Evolutionary conservation across 148 eudicot genomes (phyloP).

Genomic region (Oxyria digyna): DNA sequence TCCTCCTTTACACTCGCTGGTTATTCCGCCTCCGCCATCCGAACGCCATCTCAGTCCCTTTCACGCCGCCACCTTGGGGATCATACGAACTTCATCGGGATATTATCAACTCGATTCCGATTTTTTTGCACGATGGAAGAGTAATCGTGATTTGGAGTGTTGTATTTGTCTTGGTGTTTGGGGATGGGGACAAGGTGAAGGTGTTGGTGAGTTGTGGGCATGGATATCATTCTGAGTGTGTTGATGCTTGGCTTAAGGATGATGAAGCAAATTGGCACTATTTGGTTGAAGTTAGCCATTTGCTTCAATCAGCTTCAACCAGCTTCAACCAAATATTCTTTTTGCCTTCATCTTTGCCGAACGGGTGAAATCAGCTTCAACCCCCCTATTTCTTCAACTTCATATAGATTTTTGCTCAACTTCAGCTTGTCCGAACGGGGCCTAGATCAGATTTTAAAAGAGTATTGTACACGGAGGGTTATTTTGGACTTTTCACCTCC

Average conservation of each 20-base stretch:
- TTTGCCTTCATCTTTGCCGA: too few species aligned
- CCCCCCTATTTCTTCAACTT: too few species aligned
- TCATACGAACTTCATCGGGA: slow-evolving; percentile 28
- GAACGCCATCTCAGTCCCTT: slow-evolving; percentile 11
- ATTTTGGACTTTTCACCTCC: too few species aligned
- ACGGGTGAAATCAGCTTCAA: too few species aligned
- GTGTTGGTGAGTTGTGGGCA: slow-evolving; percentile 47
- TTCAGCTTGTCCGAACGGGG: too few species aligned
- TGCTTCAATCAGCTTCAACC: too few species aligned
- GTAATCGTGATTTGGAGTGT: slow-evolving; percentile 34
- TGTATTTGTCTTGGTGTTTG: slow-evolving; percentile 65
- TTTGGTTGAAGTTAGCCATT: too few species aligned
- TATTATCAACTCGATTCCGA: slow-evolving; percentile 32
- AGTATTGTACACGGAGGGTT: too few species aligned
- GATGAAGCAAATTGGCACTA: too few species aligned
- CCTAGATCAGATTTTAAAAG: too few species aligned
- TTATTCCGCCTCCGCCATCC: slow-evolving; percentile 35
- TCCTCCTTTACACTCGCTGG: slow-evolving; percentile 59
- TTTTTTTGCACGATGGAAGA: slow-evolving; percentile 18
- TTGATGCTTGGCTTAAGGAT: slow-evolving; percentile 50
- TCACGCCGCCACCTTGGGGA: slow-evolving; percentile 9
- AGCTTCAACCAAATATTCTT: too few species aligned
- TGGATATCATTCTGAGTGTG: slow-evolving; percentile 60
- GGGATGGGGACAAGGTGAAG: slow-evolving; percentile 58
- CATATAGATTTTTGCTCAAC: too few species aligned